These are phyloP conservation scores for Suillus fuscotomentosus DNA, from an alignment of 768 basidiomycete species.

Conservation along the genomic window DNA sequence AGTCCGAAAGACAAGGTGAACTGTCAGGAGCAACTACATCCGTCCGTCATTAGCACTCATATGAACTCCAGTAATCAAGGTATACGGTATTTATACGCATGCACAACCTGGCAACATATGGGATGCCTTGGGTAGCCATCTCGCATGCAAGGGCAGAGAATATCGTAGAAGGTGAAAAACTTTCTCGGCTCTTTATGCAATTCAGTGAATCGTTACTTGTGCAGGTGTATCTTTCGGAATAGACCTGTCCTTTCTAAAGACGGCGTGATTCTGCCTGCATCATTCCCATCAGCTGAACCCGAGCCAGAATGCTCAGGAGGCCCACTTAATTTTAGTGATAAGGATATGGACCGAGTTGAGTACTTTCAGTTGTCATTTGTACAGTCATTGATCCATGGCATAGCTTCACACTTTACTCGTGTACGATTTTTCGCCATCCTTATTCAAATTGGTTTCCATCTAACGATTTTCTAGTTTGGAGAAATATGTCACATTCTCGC, in stretches of 20 bases:
- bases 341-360: slow-evolving; percentile 48
- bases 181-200: background rate
- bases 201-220: background rate
- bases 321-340: slow-evolving; percentile 37
- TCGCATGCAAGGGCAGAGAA: slow-evolving; percentile 44
- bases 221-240: slow-evolving; percentile 47
- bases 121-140: slow-evolving; percentile 43
- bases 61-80: slow-evolving; percentile 36
- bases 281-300: slow-evolving; percentile 42
- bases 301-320: slow-evolving; percentile 15
- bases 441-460: slow-evolving; percentile 13
- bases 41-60: background rate
- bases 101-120: slow-evolving; percentile 47
- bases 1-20: slow-evolving; percentile 41
- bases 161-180: slow-evolving; percentile 48
- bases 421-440: slow-evolving; percentile 31
- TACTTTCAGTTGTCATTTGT: background rate
- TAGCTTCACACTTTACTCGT: slow-evolving; percentile 59
- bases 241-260: slow-evolving; percentile 32
- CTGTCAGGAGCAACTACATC: background rate
- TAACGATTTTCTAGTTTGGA: slow-evolving; percentile 45
- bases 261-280: slow-evolving; percentile 47
- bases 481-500: slow-evolving; percentile 30
- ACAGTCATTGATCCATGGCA: background rate
- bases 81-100: slow-evolving; percentile 52